Percentiles rank a stretch among this genome's conserved stretches.
These are phyloP conservation scores for Lactuca saligna DNA, from an alignment of 129 eudicot species.

Conservation along the genomic window DNA sequence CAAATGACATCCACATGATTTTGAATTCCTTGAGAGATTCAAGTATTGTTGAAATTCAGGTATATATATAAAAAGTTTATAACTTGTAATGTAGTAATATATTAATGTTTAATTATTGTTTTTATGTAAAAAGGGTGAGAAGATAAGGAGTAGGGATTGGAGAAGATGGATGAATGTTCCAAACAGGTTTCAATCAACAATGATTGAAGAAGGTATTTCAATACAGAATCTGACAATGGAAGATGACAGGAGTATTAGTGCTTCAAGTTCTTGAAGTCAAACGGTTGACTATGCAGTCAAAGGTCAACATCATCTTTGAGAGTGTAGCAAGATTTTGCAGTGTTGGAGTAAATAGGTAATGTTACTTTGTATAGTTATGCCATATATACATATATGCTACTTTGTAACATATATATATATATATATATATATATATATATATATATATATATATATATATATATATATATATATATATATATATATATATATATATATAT, in stretches of 20 bases:
- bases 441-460: too few species aligned
- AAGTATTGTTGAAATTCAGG: slow-evolving; percentile 63
- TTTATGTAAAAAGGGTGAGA: slow-evolving; percentile 46
- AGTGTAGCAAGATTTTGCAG: slow-evolving; percentile 40
- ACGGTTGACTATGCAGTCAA: background rate
- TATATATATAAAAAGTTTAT: background rate
- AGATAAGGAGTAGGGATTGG: slow-evolving; percentile 64
- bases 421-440: too few species aligned
- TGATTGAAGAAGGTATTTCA: slow-evolving; percentile 32
- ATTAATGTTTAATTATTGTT: background rate
- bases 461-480: too few species aligned
- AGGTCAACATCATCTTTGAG: slow-evolving; percentile 14
- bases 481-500: too few species aligned
- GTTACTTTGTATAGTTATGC: slow-evolving; percentile 31
- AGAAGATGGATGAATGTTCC: slow-evolving; percentile 42
- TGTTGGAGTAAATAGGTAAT: slow-evolving; percentile 20
- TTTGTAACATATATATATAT: background rate
- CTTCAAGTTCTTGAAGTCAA: slow-evolving; percentile 24
- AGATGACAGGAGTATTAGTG: slow-evolving; percentile 21
- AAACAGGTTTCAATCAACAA: slow-evolving; percentile 9
- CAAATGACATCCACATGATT: slow-evolving; percentile 46
- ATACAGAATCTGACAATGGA: slow-evolving; percentile 41
- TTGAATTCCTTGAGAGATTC: slow-evolving; percentile 47
- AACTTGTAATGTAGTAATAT: background rate
- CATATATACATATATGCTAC: too few species aligned